phyloP scores from a whole-genome alignment of 371 early-diverging fungal species.

The Batkoa obscura region DNA sequence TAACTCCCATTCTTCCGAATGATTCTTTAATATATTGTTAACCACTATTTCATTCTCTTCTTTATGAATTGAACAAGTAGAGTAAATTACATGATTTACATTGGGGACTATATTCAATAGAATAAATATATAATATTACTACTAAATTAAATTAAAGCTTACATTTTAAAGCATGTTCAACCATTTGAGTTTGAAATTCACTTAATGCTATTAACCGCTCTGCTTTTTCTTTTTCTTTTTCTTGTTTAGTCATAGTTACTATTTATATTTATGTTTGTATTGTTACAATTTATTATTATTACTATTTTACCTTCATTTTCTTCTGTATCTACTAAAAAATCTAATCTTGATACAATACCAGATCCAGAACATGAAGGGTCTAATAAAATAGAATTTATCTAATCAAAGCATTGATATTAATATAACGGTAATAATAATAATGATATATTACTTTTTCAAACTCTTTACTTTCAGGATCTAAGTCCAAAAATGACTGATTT shows the following conservation, averaged over 20 bases:
- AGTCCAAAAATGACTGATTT: conserved; percentile 41
- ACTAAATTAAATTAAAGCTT: conserved; percentile 8
- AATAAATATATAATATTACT: not conserved
- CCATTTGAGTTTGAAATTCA: conserved; percentile 46
- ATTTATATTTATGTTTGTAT: conserved; percentile 12
- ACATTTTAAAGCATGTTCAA: conserved; percentile 55
- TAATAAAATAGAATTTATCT: conserved; percentile 78
- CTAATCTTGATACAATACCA: conserved; percentile 77
- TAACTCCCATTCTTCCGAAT: conserved; percentile 31
- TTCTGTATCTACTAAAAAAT: conserved; percentile 45
- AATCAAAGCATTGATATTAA: not conserved
- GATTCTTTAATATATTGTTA: conserved; percentile 23
- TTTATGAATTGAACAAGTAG: conserved; percentile 85
- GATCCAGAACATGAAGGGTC: conserved; percentile 99
- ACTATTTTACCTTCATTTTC: conserved; percentile 7
- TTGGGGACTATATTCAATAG: conserved; percentile 31
- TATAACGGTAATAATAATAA: not conserved
- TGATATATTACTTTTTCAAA: conserved; percentile 25
- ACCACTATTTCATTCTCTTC: conserved; percentile 97
- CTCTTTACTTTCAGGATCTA: conserved; percentile 32
- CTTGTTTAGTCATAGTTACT: not conserved
- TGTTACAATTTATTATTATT: conserved; percentile 4
- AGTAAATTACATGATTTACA: conserved; percentile 70
- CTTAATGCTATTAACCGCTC: conserved; percentile 49
- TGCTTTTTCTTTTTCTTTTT: conserved; percentile 7